Evolutionary conservation across 257 asterid species (phyloP), one percentile per base, ranked within the genome.

Genomic region (Rauvolfia tetraphylla): DNA sequence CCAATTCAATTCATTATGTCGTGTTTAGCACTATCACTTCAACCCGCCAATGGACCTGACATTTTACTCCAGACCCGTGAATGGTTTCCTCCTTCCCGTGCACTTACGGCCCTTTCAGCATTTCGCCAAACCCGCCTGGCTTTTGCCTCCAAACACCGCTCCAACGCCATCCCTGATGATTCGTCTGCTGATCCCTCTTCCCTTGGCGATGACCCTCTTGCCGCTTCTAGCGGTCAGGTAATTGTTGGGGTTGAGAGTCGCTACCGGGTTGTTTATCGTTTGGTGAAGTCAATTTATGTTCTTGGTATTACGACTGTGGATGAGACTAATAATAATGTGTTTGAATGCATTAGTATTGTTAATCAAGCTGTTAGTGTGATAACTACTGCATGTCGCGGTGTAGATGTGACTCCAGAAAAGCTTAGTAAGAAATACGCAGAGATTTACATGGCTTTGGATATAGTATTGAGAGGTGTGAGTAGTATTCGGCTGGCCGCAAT

Each of bases 1-100:
- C 48, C 18, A 56, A 20, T 20, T 51, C 33, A 31, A 51, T 36
- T 59, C 78, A 75, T 5, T 51, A 91, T 95, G 98, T 92, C 98
- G 68, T 95, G 99, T 77, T 82, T 95, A 67, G 98, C 96, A 27
- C 85, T 95, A 20, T 87, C 99, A 29, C 99, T 95, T 22, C 98
- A 95, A 74, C 99, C 99, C 79, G 59, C 96, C 17, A 91, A 87
- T 73, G 99, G 99, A 1, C 87, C 93, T 71, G 95, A 95, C 79
- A 85, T 95, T 76, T 79, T 95, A 75, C 98, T 95, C 85, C 99
- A 95, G 80, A 92, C 97, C 76, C 97, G 99, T 17, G 99, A 95
- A 79, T 95, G 99, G 99, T 91, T 91, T 56, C 99, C 99, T 9
- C 98, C 99, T 54, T 88, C 97, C 22, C 93, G 97, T 31, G 98